Percentiles rank a stretch among this genome's conserved stretches.
These are phyloP conservation scores for Lagenaria siceraria DNA, from an alignment of 306 rosid genomes.

Conservation along the genomic window DNA sequence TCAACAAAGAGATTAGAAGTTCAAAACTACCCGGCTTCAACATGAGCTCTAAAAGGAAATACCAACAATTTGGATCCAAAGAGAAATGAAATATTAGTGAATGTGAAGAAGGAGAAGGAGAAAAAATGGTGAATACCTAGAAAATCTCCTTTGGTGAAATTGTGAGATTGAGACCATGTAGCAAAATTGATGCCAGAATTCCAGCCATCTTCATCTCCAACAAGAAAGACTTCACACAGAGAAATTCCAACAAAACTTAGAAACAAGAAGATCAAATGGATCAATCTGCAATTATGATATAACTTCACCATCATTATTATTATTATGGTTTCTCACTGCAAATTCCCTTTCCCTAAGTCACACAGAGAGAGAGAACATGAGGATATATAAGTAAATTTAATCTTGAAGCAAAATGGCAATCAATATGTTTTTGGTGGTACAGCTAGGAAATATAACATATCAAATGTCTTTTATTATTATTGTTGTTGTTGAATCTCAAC, in stretches of 20 bases:
- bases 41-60: no score
- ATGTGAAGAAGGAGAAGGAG: no score
- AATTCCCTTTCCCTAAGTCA: neutral
- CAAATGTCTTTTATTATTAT: no score
- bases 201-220: slow-evolving; percentile 31
- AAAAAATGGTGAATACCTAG: slow-evolving; percentile 12
- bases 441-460: neutral
- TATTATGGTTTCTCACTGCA: neutral
- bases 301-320: neutral
- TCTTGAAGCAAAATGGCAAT: neutral
- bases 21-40: no score
- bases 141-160: slow-evolving; percentile 20
- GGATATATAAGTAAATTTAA: neutral
- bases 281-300: neutral
- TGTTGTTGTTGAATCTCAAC: neutral
- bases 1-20: no score
- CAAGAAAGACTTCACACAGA: slow-evolving; percentile 10
- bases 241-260: neutral
- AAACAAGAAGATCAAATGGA: slow-evolving; percentile 3
- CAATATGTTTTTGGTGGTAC: slow-evolving; percentile 1
- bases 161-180: slow-evolving; percentile 18
- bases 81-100: no score
- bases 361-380: neutral
- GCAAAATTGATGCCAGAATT: slow-evolving; percentile 12
- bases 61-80: no score